Conservation (phyloP, 108 stramenopile species). For the Pseudonitzschia delicatissima region DNA sequence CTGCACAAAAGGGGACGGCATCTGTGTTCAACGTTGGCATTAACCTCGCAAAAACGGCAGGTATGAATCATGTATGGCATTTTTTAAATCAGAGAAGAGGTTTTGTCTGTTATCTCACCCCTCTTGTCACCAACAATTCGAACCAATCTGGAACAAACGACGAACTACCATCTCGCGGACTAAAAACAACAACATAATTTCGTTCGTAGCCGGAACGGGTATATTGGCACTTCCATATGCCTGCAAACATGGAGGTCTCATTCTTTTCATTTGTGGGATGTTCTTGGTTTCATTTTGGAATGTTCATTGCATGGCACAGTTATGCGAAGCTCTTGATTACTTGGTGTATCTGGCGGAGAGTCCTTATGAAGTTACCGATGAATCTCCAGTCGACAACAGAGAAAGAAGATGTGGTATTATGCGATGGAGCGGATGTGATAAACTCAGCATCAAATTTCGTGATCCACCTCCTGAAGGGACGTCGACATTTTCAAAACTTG, state of each 20-base stretch:
- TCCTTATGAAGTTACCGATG: not conserved
- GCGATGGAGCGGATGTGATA: not conserved
- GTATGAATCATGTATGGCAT: not conserved
- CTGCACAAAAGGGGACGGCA: not conserved
- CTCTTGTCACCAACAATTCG: no score
- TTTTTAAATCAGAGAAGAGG: no score
- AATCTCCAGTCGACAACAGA: not conserved
- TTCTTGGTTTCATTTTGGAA: conserved; percentile 66
- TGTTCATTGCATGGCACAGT: conserved; percentile 52
- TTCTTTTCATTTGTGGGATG: conserved; percentile 56
- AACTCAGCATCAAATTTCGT: not conserved
- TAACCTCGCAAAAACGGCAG: conserved; percentile 10
- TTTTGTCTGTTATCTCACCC: no score
- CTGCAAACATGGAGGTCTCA: conserved; percentile 62
- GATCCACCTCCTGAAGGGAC: conserved; percentile 50
- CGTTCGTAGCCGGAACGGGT: conserved; percentile 51
- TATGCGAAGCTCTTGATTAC: conserved; percentile 41
- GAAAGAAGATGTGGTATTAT: not conserved
- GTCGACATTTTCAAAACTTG: conserved; percentile 52
- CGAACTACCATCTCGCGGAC: no score
- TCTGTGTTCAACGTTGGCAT: conserved; percentile 9
- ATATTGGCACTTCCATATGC: conserved; percentile 76
- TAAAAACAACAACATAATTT: no score
- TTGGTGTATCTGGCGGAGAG: conserved; percentile 1
- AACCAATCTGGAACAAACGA: no score